Evolutionary conservation across 345 rosid species (phyloP), one percentile per base, ranked within the genome.

Genomic region (Eucalyptus cladocalyx): DNA sequence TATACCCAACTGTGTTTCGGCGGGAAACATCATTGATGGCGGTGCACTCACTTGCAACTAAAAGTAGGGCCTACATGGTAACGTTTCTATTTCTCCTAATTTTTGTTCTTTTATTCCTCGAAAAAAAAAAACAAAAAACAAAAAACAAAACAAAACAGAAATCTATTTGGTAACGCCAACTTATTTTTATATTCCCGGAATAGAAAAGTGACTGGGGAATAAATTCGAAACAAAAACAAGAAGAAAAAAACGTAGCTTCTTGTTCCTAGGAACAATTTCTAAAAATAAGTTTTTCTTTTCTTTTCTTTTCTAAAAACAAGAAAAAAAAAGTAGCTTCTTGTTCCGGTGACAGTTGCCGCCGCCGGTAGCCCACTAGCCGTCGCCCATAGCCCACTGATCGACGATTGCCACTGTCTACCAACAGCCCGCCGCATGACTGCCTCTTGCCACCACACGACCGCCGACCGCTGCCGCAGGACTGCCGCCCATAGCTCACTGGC

Each of bases 391-490:
- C 53, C 19, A 50, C 1, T 1, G 3, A 1, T 3, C 3, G 0
- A 50, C 0, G 3, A 50, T 0, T 6, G 18, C 53, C 53, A 50
- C 0, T 1, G 0, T 50, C 7, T 0, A 0, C 18, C 7, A 50
- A 0, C 0, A 50, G 3, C 53, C 0, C 16, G 0, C 53, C 3
- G 0, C 53, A 50, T 50, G 19, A 50, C 0, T 1, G 1, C 1
- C 8, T 0, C 8, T 0, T 50, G 0, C 8, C 53, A 50, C 1
- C 0, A 0, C 19, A 50, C 0, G 19, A 50, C 17, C 0, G 0
- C 1, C 3, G 0, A 49, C 0, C 0, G 3, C 3, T 2, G 0
- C 16, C 2, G 3, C 0, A 49, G 0, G 51, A 49, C 0, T 1
- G 0, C 17, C 0, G 1, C 53, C 1, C 19, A 50, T 0, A 50